These are phyloP conservation scores for Lophium mytilinum DNA, from an alignment of 495 filamentous ascomycete genomes.

Conservation along the genomic window DNA sequence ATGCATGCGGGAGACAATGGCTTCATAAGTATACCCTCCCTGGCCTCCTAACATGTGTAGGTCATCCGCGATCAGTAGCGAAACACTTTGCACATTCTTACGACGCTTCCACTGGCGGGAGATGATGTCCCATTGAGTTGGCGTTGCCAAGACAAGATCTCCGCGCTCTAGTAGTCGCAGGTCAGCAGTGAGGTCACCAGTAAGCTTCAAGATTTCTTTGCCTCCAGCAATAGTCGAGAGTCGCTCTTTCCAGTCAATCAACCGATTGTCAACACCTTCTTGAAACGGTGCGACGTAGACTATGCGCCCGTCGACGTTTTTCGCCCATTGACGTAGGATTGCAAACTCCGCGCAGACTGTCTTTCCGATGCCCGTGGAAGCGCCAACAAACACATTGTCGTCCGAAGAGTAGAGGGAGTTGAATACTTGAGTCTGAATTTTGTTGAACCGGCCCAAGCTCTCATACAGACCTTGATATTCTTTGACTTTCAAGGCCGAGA, in stretches of 20 bases:
- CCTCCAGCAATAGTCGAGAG: slow-evolving; percentile 66
- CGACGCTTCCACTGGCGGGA: slow-evolving; percentile 93
- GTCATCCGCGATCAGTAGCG: slow-evolving; percentile 93
- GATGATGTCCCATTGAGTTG: slow-evolving; percentile 88
- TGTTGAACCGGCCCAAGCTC: slow-evolving; percentile 86
- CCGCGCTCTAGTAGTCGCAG: slow-evolving; percentile 80
- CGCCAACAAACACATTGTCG: slow-evolving; percentile 85
- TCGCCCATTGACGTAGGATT: slow-evolving; percentile 78
- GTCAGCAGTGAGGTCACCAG: slow-evolving; percentile 86
- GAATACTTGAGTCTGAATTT: slow-evolving; percentile 94
- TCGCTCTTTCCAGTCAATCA: slow-evolving; percentile 76
- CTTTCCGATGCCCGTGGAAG: slow-evolving; percentile 89
- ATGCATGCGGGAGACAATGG: slow-evolving; percentile 94
- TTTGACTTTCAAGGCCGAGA: slow-evolving; percentile 75
- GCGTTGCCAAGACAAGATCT: slow-evolving; percentile 89
- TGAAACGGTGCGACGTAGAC: slow-evolving; percentile 97
- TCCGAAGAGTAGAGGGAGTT: slow-evolving; percentile 83
- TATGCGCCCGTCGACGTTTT: slow-evolving; percentile 59
- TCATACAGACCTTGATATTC: slow-evolving; percentile 80
- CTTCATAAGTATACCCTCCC: slow-evolving; percentile 85
- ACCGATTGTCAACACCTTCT: slow-evolving; percentile 74
- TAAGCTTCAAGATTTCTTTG: slow-evolving; percentile 89
- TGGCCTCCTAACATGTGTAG: slow-evolving; percentile 92
- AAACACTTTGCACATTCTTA: slow-evolving; percentile 86
- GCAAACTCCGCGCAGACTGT: slow-evolving; percentile 95